A percentile compares a stretch with the other conserved stretches of the same genome.
Conservation (phyloP, 1,284 basidiomycete species). For the Moniliella sp. region DNA sequence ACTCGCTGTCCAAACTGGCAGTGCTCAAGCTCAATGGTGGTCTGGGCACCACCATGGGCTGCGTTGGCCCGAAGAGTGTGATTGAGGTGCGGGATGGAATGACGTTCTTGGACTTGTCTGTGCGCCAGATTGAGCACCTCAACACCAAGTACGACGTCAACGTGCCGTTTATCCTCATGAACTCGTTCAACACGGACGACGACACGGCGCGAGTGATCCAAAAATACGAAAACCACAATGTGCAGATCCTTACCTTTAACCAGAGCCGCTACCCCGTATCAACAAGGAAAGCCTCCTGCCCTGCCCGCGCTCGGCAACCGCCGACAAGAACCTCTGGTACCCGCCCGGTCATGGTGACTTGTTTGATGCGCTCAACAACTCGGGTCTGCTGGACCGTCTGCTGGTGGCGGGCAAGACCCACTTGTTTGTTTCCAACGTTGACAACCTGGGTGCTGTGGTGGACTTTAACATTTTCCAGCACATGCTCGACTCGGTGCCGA, state of each 20-base stretch:
- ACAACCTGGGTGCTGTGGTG: conserved; percentile 91
- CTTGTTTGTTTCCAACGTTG: conserved; percentile 95
- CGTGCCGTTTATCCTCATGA: conserved; percentile 97
- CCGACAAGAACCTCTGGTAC: conserved; percentile 75
- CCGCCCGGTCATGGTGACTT: conserved; percentile 96
- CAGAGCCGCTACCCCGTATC: conserved; percentile 96
- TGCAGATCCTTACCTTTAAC: conserved; percentile 51
- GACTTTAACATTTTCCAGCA: conserved; percentile 45
- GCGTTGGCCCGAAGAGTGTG: conserved; percentile 44
- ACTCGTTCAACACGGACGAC: conserved; percentile 82
- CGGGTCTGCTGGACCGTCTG: conserved; percentile 82
- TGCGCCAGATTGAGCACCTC: conserved; percentile 76
- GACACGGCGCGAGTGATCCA: conserved; percentile 56
- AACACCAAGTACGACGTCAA: conserved; percentile 47
- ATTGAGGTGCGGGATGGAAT: conserved; percentile 53
- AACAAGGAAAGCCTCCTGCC: conserved; percentile 82
- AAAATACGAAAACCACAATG: conserved; percentile 68
- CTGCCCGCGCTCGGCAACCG: conserved; percentile 59
- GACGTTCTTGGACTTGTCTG: conserved; percentile 94
- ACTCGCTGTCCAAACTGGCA: conserved; percentile 44
- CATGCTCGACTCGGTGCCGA: conserved; percentile 35
- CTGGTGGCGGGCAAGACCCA: conserved; percentile 88
- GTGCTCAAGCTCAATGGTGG: conserved; percentile 99
- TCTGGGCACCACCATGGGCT: conserved; percentile 85
- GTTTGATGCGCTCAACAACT: conserved; percentile 79